Base-by-base conservation (phyloP, 2,329 filamentous ascomycete genomes). In the Fusarium lateritium region DNA sequence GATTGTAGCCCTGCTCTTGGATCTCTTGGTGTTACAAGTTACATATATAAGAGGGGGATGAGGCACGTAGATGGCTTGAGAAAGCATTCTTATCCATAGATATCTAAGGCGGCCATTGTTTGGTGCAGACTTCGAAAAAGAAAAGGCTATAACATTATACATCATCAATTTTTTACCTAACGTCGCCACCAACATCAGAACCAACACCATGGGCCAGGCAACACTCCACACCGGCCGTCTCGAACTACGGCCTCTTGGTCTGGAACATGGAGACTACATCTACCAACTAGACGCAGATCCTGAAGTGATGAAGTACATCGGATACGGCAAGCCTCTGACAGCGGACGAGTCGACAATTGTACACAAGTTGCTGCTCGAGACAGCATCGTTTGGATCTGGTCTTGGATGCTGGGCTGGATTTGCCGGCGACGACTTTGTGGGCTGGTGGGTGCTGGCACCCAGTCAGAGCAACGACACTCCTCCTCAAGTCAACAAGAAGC, bases 381-480 rank as follows among this genome's bases (percentile, higher is more conserved):
- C 70, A 34, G 67, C 70, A 17, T 50, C 64, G 4, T 50, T 65
- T 9, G 67, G 65, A 7, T 56, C 67, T 13, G 70, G 70, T 6
- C 70, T 73, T 21, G 67, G 70, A 33, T 69, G 64, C 53, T 72
- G 70, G 70, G 70, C 56, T 6, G 70, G 49, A 14, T 72, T 72
- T 26, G 40, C 60, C 5, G 70, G 54, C 3, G 74, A 69, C n/a
- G 62, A 76, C 14, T 77, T 77, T 54, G 70, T 77, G 43, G 76
- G 76, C 19, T 76, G 74, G 74, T 77, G 75, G 74, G 65, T 76
- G 24, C 43, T 77, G 24, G 75, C 73, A 2, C 60, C 66, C n/a
- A 72, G 58, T 53, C 55, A 72, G 50, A 70, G 47, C 57, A 63
- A 45, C 39, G 63, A 58, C 7, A 55, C 42, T 19, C 54, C 67